phyloP scores from a whole-genome alignment of 1,284 basidiomycete species.

The Fomitopsis pinicola region DNA sequence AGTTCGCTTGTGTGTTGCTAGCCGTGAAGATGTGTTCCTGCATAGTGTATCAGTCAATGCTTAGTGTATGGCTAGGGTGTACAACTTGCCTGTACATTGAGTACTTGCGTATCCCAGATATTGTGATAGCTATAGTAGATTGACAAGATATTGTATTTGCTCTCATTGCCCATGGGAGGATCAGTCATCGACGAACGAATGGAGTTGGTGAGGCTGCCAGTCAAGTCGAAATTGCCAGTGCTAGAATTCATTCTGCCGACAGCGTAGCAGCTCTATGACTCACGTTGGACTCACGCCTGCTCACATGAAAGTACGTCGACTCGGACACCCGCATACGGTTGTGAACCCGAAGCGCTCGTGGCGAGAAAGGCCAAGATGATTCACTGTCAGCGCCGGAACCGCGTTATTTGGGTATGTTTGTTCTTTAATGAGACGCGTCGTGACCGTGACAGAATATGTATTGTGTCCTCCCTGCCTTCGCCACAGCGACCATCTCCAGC shows the following conservation, averaged over 20 bases:
- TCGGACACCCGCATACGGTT: too few relatives aligned
- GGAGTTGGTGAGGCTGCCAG: too few relatives aligned
- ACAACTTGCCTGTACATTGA: slow-evolving; percentile 1
- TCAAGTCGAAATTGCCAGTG: too few relatives aligned
- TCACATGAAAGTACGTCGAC: too few relatives aligned
- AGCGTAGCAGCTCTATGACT: too few relatives aligned
- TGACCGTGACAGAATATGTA: slow-evolving; percentile 7
- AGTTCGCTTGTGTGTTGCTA: background rate
- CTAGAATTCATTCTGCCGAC: too few relatives aligned
- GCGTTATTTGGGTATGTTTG: slow-evolving; percentile 15
- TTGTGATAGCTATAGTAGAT: slow-evolving; percentile 1
- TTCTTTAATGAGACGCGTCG: slow-evolving; percentile 17
- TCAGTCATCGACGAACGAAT: too few relatives aligned
- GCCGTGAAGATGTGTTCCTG: background rate
- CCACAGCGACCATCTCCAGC: too few relatives aligned
- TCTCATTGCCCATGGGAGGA: background rate
- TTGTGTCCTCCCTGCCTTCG: background rate
- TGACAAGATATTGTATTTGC: background rate
- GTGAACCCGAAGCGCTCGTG: too few relatives aligned
- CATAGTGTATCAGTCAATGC: slow-evolving; percentile 2
- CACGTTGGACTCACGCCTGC: too few relatives aligned
- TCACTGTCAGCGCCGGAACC: background rate
- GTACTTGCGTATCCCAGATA: background rate
- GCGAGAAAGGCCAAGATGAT: too few relatives aligned
- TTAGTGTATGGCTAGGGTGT: slow-evolving; percentile 2